phyloP scores from a whole-genome alignment of 441 rosid genomes.

The Populus hybrid region DNA sequence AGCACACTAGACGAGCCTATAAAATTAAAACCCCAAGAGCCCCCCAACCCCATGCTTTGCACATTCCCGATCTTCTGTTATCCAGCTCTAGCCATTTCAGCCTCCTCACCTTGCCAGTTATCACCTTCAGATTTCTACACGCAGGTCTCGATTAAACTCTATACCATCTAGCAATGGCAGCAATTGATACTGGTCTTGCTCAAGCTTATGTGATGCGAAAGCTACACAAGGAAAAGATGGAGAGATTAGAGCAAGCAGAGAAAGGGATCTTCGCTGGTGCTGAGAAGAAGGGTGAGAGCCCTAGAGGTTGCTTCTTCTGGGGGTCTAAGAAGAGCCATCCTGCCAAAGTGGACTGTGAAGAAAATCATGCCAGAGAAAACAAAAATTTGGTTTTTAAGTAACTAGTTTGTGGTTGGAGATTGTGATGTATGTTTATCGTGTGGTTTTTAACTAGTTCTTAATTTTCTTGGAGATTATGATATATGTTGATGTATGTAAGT shows the following conservation, averaged over 20 bases:
- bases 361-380: not conserved
- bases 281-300: not conserved
- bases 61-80: too few species aligned
- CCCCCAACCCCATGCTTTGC: too few species aligned
- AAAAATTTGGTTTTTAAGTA: not conserved
- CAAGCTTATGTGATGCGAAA: slow-evolving; percentile 35
- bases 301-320: slow-evolving; percentile 26
- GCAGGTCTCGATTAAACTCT: not conserved
- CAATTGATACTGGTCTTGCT: slow-evolving; percentile 21
- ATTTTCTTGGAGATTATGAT: not conserved
- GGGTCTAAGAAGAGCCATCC: slow-evolving; percentile 19
- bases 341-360: slow-evolving; percentile 18
- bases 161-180: slow-evolving; percentile 14
- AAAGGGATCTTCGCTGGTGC: not conserved
- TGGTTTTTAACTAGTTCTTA: not conserved
- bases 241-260: slow-evolving; percentile 12
- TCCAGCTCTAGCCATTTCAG: too few species aligned
- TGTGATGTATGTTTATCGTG: too few species aligned
- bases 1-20: too few species aligned
- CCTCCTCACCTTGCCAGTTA: too few species aligned
- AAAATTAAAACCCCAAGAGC: too few species aligned
- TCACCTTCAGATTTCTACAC: too few species aligned
- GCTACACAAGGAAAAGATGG: slow-evolving; percentile 31
- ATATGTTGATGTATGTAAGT: not conserved
- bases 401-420: not conserved